Percentiles rank a stretch among this genome's conserved stretches.
phyloP scores from a whole-genome alignment of 768 basidiomycete species.

The Kwoniella botswanensis region DNA sequence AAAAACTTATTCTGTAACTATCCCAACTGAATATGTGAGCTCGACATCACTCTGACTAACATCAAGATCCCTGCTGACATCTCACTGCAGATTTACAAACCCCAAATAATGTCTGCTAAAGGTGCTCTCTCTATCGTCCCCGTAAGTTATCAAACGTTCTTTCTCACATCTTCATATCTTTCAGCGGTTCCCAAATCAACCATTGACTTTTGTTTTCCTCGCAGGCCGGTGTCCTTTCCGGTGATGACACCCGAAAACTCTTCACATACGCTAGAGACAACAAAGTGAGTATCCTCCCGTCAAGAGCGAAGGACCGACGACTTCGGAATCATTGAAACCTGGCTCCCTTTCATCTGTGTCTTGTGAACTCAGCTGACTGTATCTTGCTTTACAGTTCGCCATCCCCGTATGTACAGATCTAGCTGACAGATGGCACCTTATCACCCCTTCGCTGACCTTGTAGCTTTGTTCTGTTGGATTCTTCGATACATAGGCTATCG shows the following conservation, averaged over 20 bases:
- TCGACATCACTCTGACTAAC: too few species aligned
- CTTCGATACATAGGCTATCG: constrained; percentile 54
- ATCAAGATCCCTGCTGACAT: not conserved
- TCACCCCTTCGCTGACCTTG: not conserved
- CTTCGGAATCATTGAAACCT: not conserved
- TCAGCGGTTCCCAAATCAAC: not conserved
- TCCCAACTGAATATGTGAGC: not conserved
- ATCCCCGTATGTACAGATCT: constrained; percentile 58
- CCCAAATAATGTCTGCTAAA: constrained; percentile 48
- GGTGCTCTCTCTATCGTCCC: constrained; percentile 59
- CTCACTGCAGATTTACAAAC: constrained; percentile 9
- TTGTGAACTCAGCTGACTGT: not conserved
- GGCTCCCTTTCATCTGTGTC: constrained; percentile 25
- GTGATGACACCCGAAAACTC: constrained; percentile 90
- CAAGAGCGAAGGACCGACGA: not conserved
- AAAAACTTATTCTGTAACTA: not conserved
- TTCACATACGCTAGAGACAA: constrained; percentile 91
- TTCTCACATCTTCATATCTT: not conserved
- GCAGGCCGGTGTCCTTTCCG: constrained; percentile 92
- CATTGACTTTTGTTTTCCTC: not conserved
- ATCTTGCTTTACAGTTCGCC: constrained; percentile 56
- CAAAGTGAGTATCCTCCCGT: constrained; percentile 65
- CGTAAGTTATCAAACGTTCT: constrained; percentile 46
- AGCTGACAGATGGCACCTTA: not conserved
- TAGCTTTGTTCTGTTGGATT: constrained; percentile 1